Evolutionary conservation across 2,329 filamentous ascomycete genomes (phyloP).

Genomic region (Phoma herbarum): DNA sequence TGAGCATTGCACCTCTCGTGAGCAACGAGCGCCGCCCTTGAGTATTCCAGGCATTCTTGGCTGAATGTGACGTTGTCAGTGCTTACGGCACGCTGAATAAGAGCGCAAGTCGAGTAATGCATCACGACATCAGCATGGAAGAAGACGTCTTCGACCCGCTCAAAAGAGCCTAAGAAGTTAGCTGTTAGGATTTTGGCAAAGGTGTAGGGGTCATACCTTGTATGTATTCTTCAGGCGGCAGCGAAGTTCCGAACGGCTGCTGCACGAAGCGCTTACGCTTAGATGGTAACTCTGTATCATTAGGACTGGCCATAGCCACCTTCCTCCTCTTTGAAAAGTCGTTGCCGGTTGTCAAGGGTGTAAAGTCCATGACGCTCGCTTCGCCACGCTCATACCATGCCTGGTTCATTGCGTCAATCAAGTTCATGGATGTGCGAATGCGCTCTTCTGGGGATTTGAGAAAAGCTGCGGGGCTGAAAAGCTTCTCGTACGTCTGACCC

Average conservation of each 20-base stretch:
- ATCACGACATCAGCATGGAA: constrained; percentile 44
- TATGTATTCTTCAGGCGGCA: constrained; percentile 22
- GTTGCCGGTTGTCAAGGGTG: neutral
- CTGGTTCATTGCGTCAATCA: constrained; percentile 40
- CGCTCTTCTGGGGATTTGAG: constrained; percentile 38
- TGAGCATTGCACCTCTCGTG: constrained; percentile 41
- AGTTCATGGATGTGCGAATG: constrained; percentile 35
- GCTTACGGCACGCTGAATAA: constrained; percentile 46
- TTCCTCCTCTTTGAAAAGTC: constrained; percentile 14
- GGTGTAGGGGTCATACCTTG: constrained; percentile 19
- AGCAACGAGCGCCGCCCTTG: constrained; percentile 43
- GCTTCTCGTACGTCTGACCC: constrained; percentile 48
- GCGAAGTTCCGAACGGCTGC: constrained; percentile 2
- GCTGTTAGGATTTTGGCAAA: neutral
- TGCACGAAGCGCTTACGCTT: constrained; percentile 27
- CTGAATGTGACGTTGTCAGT: constrained; percentile 45
- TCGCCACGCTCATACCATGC: constrained; percentile 43
- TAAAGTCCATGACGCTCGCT: constrained; percentile 25
- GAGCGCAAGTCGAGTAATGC: constrained; percentile 45
- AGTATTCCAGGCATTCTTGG: constrained; percentile 43
- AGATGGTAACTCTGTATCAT: constrained; percentile 38
- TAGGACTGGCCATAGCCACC: constrained; percentile 25
- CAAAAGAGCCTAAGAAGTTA: constrained; percentile 22
- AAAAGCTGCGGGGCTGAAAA: constrained; percentile 50
- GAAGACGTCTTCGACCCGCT: constrained; percentile 43